phyloP scores from a whole-genome alignment of 2,329 filamentous ascomycete genomes.

The Trichoderma koningii region DNA sequence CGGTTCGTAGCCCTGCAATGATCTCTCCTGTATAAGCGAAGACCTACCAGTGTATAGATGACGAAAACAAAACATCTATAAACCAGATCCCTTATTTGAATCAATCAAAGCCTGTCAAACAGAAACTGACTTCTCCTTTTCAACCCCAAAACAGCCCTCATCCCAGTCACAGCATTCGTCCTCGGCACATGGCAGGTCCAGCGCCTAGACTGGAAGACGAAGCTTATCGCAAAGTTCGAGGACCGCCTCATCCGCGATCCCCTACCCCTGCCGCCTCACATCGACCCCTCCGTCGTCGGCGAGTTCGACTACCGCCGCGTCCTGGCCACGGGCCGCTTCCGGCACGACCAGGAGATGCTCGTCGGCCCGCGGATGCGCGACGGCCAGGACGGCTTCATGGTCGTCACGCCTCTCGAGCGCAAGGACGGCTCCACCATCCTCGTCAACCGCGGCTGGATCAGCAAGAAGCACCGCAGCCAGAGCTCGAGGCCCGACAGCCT shows the following conservation, averaged over 20 bases:
- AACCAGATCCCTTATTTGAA: too few relatives aligned
- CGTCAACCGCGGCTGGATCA: slow-evolving; percentile 90
- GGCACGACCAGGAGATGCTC: slow-evolving; percentile 95
- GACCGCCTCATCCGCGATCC: slow-evolving; percentile 86
- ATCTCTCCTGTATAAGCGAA: not conserved
- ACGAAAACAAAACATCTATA: too few relatives aligned
- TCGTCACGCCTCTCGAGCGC: slow-evolving; percentile 87
- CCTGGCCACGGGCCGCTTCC: slow-evolving; percentile 68
- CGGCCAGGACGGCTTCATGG: slow-evolving; percentile 85
- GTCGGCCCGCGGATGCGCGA: slow-evolving; percentile 88
- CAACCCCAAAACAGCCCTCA: slow-evolving; percentile 59
- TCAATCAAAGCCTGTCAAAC: not conserved
- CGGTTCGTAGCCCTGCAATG: slow-evolving; percentile 46
- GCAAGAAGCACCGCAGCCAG: slow-evolving; percentile 70
- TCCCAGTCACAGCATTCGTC: slow-evolving; percentile 85
- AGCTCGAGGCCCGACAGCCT: slow-evolving; percentile 65
- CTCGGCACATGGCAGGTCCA: slow-evolving; percentile 96
- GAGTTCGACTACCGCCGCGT: slow-evolving; percentile 94
- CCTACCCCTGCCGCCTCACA: slow-evolving; percentile 77
- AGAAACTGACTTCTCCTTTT: not conserved
- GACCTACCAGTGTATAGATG: not conserved
- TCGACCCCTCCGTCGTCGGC: slow-evolving; percentile 78
- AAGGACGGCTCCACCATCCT: slow-evolving; percentile 70
- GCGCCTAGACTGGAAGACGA: slow-evolving; percentile 89
- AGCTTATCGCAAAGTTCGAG: slow-evolving; percentile 87